phyloP scores from a whole-genome alignment of 768 basidiomycete species.

The Coprinopsis sp. region DNA sequence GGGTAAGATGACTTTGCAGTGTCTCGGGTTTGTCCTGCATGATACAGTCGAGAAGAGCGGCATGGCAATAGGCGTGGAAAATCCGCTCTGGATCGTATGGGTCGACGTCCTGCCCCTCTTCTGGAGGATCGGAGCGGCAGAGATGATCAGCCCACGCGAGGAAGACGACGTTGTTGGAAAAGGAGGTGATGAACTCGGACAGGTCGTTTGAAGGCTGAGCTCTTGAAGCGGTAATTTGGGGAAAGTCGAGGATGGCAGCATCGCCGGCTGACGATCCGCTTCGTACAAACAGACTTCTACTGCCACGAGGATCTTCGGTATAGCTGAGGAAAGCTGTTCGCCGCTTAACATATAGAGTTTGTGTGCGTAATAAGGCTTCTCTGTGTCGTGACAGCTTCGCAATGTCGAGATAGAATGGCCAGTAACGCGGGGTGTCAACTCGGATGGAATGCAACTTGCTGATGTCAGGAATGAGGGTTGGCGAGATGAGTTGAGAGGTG shows the following conservation, averaged over 20 bases:
- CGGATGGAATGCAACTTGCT: conserved; percentile 76
- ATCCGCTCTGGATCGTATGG: conserved; percentile 42
- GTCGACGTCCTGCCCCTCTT: conserved; percentile 50
- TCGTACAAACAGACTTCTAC: conserved; percentile 84
- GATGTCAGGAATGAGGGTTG: conserved; percentile 88
- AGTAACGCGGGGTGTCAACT: conserved; percentile 93
- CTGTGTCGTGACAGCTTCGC: conserved; percentile 63
- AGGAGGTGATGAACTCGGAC: conserved; percentile 80
- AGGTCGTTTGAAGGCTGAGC: conserved; percentile 70
- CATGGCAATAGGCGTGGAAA: conserved; percentile 71
- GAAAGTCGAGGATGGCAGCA: conserved; percentile 81
- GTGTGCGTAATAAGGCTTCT: conserved; percentile 62
- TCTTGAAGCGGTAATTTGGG: conserved; percentile 63
- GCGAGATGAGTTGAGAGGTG: conserved; percentile 81
- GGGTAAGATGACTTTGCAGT: conserved; percentile 65
- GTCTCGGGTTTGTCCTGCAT: conserved; percentile 86
- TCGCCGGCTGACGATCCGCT: conserved; percentile 83
- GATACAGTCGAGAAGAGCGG: conserved; percentile 78
- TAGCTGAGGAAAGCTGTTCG: conserved; percentile 91
- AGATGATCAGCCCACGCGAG: conserved; percentile 79
- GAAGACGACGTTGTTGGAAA: conserved; percentile 77
- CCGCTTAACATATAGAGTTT: conserved; percentile 89
- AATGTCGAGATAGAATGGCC: conserved; percentile 86
- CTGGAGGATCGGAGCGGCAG: conserved; percentile 51
- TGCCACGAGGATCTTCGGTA: conserved; percentile 89